Percentiles rank a stretch among this genome's conserved stretches.
Conservation (phyloP, 768 basidiomycete species). For the Terana coerulea region DNA sequence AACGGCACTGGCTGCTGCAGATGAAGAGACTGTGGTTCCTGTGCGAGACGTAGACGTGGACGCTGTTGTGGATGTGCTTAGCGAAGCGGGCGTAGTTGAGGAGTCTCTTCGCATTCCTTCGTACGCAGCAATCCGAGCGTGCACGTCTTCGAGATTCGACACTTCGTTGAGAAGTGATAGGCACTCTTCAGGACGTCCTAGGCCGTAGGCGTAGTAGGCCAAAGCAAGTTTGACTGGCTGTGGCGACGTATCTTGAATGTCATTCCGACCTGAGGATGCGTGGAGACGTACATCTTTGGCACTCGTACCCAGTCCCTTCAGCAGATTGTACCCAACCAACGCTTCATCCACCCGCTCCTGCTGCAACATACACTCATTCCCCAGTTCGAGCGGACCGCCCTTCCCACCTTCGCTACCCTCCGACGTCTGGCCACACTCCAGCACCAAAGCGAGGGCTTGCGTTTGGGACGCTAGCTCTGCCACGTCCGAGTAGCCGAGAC, state of each 20-base stretch:
- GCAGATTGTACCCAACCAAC: constrained; percentile 44
- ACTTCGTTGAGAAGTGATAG: constrained; percentile 54
- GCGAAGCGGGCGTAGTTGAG: constrained; percentile 34
- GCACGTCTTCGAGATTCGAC: constrained; percentile 50
- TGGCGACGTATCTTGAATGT: constrained; percentile 8
- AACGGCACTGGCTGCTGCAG: constrained; percentile 32
- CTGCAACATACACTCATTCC: constrained; percentile 53
- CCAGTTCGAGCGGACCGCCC: constrained; percentile 38
- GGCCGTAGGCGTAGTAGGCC: constrained; percentile 79
- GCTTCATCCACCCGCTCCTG: constrained; percentile 60
- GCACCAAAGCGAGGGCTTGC: constrained; percentile 55
- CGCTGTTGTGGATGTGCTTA: constrained; percentile 33
- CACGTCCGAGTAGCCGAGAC: constrained; percentile 53
- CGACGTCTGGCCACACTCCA: constrained; percentile 50
- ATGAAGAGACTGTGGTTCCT: constrained; percentile 33
- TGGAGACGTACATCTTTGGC: constrained; percentile 53
- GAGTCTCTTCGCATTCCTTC: constrained; percentile 40
- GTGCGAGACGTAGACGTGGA: constrained; percentile 41
- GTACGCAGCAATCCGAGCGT: constrained; percentile 46
- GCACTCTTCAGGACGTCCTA: constrained; percentile 63
- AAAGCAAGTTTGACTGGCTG: constrained; percentile 67
- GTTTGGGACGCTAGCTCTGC: constrained; percentile 67
- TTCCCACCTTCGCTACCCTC: constrained; percentile 35
- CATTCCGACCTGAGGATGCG: constrained; percentile 7
- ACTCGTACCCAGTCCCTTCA: constrained; percentile 47